Conservation (phyloP, 306 rosid species). For the Astragalus glycyphyllos region DNA sequence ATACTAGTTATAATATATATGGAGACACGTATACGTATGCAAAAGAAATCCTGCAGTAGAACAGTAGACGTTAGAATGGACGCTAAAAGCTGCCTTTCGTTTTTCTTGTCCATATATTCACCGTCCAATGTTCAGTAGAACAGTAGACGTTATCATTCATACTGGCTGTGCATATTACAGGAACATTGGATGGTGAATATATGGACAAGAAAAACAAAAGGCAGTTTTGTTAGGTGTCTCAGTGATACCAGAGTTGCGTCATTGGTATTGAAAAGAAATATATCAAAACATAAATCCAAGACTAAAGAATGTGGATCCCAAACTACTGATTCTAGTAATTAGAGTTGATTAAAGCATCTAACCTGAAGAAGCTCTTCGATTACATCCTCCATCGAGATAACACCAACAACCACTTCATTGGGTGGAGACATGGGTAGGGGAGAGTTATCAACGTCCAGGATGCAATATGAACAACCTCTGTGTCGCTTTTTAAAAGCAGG, state of each 20-base stretch:
- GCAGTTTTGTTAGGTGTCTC: not conserved
- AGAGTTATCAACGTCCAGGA: constrained; percentile 81
- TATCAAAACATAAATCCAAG: constrained; percentile 34
- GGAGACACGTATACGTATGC: no score
- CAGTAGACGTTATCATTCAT: constrained; percentile 31
- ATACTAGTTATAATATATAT: not conserved
- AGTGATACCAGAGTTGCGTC: constrained; percentile 37
- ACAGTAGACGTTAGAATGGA: no score
- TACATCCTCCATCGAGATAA: constrained; percentile 97
- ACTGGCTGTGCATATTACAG: constrained; percentile 4
- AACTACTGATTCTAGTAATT: constrained; percentile 1
- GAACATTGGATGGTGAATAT: constrained; percentile 7
- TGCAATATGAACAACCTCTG: constrained; percentile 90
- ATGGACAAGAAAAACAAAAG: not conserved
- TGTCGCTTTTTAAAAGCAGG: constrained; percentile 88
- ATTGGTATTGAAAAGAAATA: constrained; percentile 15
- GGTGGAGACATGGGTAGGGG: constrained; percentile 77
- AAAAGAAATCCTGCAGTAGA: no score
- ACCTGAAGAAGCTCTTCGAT: constrained; percentile 99
- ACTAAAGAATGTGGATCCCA: constrained; percentile 20
- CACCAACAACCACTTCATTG: constrained; percentile 90
- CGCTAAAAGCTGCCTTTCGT: constrained; percentile 34
- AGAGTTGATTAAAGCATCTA: constrained; percentile 34
- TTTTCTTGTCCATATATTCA: no score
- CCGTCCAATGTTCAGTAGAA: no score